Conservation (phyloP, 2,329 filamentous ascomycete genomes). For the Trichoderma koningii region DNA sequence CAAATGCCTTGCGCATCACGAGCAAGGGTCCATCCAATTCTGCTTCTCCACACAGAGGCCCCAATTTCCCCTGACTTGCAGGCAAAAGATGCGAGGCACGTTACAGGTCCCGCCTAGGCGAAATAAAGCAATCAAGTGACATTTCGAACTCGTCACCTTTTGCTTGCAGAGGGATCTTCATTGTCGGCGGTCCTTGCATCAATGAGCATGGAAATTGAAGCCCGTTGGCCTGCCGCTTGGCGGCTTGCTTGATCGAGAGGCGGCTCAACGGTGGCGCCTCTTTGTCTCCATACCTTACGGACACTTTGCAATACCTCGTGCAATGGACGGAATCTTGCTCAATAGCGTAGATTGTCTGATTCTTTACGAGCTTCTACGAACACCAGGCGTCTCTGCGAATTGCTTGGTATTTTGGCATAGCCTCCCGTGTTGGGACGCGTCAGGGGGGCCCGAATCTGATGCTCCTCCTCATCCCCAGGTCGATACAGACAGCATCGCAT, state of each 20-base stretch:
- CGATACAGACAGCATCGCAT: too few species aligned
- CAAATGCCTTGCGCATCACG: background rate
- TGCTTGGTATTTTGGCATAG: background rate
- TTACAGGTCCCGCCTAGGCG: constrained; percentile 11
- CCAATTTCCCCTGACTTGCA: constrained; percentile 7
- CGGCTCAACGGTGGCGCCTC: background rate
- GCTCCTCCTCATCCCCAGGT: background rate
- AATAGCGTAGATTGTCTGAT: too few species aligned
- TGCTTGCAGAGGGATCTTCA: background rate
- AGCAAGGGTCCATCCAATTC: too few species aligned
- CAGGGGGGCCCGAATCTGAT: constrained; percentile 6
- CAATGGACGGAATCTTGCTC: background rate
- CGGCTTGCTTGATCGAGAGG: background rate
- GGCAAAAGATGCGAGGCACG: constrained; percentile 6
- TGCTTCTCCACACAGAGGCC: too few species aligned
- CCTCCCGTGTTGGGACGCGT: constrained; percentile 7
- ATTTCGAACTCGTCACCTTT: background rate
- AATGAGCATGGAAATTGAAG: background rate
- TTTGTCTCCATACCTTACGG: background rate
- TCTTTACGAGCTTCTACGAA: background rate
- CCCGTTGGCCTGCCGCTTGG: background rate
- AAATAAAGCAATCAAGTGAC: constrained; percentile 6
- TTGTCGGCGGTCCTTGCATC: background rate
- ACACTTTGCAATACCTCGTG: background rate
- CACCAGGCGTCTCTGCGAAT: background rate